Percentiles rank a stretch among this genome's conserved stretches.
phyloP scores from a whole-genome alignment of 2,329 filamentous ascomycete genomes.

The Drechslerella dactyloides region DNA sequence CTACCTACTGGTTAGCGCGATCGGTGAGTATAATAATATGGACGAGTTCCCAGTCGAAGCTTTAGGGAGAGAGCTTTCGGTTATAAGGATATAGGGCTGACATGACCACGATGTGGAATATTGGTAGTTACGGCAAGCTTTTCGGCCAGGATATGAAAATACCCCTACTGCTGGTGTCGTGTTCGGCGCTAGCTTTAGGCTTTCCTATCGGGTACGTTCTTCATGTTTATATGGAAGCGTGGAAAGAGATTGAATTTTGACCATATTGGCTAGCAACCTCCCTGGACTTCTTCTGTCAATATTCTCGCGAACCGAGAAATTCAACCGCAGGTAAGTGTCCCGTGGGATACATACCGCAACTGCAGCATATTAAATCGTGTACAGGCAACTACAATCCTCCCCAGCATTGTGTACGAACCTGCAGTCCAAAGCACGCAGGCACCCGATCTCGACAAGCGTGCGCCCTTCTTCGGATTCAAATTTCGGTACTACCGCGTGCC shows the following conservation, averaged over 20 bases:
- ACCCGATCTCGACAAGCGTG: not conserved
- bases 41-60: too few species aligned
- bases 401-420: not conserved
- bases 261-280: slow-evolving; percentile 21
- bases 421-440: not conserved
- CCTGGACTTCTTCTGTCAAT: slow-evolving; percentile 2
- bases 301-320: slow-evolving; percentile 5
- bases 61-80: too few species aligned
- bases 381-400: not conserved
- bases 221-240: not conserved
- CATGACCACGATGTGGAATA: too few species aligned
- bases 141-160: slow-evolving; percentile 32
- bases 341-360: not conserved
- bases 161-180: slow-evolving; percentile 26
- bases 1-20: not conserved
- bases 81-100: too few species aligned
- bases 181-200: slow-evolving; percentile 25
- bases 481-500: slow-evolving; percentile 17
- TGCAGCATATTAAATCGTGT: not conserved
- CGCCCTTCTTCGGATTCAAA: slow-evolving; percentile 36
- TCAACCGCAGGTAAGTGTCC: not conserved
- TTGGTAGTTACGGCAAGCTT: not conserved
- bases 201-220: slow-evolving; percentile 33
- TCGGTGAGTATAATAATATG: slow-evolving; percentile 1
- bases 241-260: not conserved